Evolutionary conservation across 352 stramenopile genomes (phyloP), one percentile per base, ranked within the genome.

Genomic region (Aphanomyces astaci): DNA sequence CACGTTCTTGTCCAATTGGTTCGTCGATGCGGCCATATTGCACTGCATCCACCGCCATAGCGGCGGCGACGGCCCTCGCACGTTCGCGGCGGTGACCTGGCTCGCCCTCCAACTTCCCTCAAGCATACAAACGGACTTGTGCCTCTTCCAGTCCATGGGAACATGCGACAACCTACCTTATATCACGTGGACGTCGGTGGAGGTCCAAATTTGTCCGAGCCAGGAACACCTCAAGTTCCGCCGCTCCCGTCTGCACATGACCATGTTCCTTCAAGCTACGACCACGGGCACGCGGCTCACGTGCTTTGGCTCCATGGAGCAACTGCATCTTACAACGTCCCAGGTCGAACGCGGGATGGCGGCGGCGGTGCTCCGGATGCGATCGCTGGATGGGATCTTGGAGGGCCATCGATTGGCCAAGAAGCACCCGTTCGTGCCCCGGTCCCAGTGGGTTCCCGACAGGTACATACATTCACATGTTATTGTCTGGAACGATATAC

Each of bases 401-500:
- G 33, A 65, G 39, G 51, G 33, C 10, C 53, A 65, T 33, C 56
- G 56, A 3, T 39, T 65, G n/a, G 33, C 56, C 32, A 46, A 48
- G n/a, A 27, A 32, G 33, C 56, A 32, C 10, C 33, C 48, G 9
- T 22, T 46, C 40, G 39, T 53, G n/a, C n/a, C n/a, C 36, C 56
- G 56, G 4, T n/a, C 48, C 4, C 15, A 65, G 11, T 65, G 56
- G 56, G 36, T 65, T 36, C 56, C 56, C 36, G 56, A 65, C 40
- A 39, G 56, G 56, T 65, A 27, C 1, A 25, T 33, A 0, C 13
- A 24, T 48, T 9, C 33, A 63, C 31, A 25, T 4, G 17, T 19
- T 17, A 64, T 1, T 1, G 15, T 52, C 30, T 9, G 5, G 19
- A 63, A 9, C 19, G 1, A 63, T 24, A 27, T n/a, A 24, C 45